These are phyloP conservation scores for Penicillium concentricum DNA, from an alignment of 2,329 filamentous ascomycete species.

Conservation along the genomic window DNA sequence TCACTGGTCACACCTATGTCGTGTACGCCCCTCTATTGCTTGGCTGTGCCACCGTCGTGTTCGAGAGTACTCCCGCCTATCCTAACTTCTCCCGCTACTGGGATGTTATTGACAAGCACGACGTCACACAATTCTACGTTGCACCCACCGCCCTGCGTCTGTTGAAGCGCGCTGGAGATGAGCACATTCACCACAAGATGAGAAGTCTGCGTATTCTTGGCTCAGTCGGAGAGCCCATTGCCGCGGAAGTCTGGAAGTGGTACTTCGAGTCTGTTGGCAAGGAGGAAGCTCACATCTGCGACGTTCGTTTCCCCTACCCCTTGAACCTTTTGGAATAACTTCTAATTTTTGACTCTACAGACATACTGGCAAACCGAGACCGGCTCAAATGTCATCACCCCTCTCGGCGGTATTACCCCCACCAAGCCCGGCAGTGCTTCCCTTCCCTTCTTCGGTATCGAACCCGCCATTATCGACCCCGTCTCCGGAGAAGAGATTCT, in stretches of 20 bases:
- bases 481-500: slow-evolving; percentile 89
- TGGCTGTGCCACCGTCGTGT: slow-evolving; percentile 91
- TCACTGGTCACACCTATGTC: slow-evolving; percentile 97
- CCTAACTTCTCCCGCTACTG: slow-evolving; percentile 98
- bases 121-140: slow-evolving; percentile 97
- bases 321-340: background rate
- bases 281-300: slow-evolving; percentile 87
- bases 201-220: slow-evolving; percentile 84
- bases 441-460: slow-evolving; percentile 96
- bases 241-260: slow-evolving; percentile 99
- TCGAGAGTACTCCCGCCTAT: slow-evolving; percentile 96
- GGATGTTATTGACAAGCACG: slow-evolving; percentile 95
- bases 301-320: slow-evolving; percentile 62
- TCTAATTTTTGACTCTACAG: slow-evolving; percentile 47
- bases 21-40: slow-evolving; percentile 93
- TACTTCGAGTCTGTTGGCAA: slow-evolving; percentile 95
- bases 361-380: slow-evolving; percentile 99
- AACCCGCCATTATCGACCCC: slow-evolving; percentile 95
- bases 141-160: slow-evolving; percentile 90
- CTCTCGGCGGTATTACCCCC: slow-evolving; percentile 86
- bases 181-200: slow-evolving; percentile 89
- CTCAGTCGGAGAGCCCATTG: slow-evolving; percentile 95
- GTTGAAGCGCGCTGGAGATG: slow-evolving; percentile 90
- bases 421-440: slow-evolving; percentile 97
- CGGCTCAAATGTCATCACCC: slow-evolving; percentile 92